Base-by-base conservation (phyloP, 148 eudicot genomes). In the Heliamphora exappendiculata region DNA sequence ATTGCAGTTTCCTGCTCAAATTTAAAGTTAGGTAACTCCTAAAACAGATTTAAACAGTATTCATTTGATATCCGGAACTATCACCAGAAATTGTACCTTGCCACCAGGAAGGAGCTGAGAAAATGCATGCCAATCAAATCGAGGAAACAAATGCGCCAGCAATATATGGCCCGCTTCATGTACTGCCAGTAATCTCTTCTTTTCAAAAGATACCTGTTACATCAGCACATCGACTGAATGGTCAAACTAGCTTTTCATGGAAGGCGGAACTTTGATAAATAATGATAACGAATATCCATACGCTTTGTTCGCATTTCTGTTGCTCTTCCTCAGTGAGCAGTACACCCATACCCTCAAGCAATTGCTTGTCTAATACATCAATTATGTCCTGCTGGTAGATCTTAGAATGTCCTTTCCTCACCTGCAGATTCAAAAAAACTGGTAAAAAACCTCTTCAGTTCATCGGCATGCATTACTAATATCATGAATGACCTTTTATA, bases 281-380 rank as follows among this genome's bases (percentile, higher is more conserved):
- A 67, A 19, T n/a, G 24, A n/a, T 2, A 51, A 76, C 2, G 34
- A 62, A 72, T 50, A 68, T 50, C 31, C 91, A 16, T 88, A 93
- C 98, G 78, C 85, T 88, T 84, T 87, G 85, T 89, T 91, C 96
- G 78, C 89, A 83, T 82, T 91, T 93, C 75, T 87, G 93, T 84
- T 90, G 98, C 85, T 93, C 98, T 85, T 93, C 98, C 78, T 93
- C 98, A 1, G 98, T 93, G 67, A 93, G 90, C 34, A 93, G 91
- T 80, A 93, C 97, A 79, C 97, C 97, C 98, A 93, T 89, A 58
- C 98, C 98, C 90, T 93, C 97, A 37, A 93, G 98, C 84, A 94
- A 81, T 76, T 91, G 94, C 76, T 94, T 94, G 83, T 94, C 97
- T 76, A 94, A 82, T 51, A 94, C 98, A 67, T 94, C 98, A 77